Evolutionary conservation across 2,329 filamentous ascomycete species (phyloP).

Genomic region (Trichoderma hamatum): DNA sequence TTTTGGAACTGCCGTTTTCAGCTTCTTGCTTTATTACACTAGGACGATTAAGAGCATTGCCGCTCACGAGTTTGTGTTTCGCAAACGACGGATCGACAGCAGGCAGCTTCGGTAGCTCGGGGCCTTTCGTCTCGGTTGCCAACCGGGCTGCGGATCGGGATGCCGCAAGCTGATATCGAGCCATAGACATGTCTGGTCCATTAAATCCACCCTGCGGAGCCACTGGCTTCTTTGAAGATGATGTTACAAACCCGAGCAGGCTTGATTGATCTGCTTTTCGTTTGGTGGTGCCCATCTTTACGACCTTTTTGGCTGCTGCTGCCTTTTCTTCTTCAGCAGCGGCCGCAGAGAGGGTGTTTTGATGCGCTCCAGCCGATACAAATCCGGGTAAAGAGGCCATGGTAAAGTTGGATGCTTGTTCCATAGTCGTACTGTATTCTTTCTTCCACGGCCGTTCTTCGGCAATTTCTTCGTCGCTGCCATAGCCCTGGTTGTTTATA

Average conservation of each 20-base stretch:
- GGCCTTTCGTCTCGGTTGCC: slow-evolving; percentile 6
- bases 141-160: slow-evolving; percentile 31
- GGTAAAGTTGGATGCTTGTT: slow-evolving; percentile 60
- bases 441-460: slow-evolving; percentile 45
- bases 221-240: slow-evolving; percentile 27
- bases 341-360: slow-evolving; percentile 41
- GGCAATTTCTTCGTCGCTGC: slow-evolving; percentile 26
- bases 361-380: slow-evolving; percentile 62
- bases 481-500: slow-evolving; percentile 28
- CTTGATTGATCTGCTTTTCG: slow-evolving; percentile 47
- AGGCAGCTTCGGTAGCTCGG: slow-evolving; percentile 27
- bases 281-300: slow-evolving; percentile 35
- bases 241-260: slow-evolving; percentile 46
- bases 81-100: slow-evolving; percentile 39
- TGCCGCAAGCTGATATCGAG: slow-evolving; percentile 36
- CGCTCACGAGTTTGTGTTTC: slow-evolving; percentile 48
- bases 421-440: slow-evolving; percentile 64
- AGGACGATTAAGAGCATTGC: slow-evolving; percentile 43
- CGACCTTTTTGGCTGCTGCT: slow-evolving; percentile 30
- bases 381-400: slow-evolving; percentile 62
- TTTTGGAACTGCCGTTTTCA: slow-evolving; percentile 37
- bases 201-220: slow-evolving; percentile 27
- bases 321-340: slow-evolving; percentile 28
- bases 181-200: slow-evolving; percentile 30
- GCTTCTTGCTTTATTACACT: slow-evolving; percentile 34